Evolutionary conservation across 1,284 basidiomycete species (phyloP), one percentile per base, ranked within the genome.

Genomic region (Tylopilus sp.): DNA sequence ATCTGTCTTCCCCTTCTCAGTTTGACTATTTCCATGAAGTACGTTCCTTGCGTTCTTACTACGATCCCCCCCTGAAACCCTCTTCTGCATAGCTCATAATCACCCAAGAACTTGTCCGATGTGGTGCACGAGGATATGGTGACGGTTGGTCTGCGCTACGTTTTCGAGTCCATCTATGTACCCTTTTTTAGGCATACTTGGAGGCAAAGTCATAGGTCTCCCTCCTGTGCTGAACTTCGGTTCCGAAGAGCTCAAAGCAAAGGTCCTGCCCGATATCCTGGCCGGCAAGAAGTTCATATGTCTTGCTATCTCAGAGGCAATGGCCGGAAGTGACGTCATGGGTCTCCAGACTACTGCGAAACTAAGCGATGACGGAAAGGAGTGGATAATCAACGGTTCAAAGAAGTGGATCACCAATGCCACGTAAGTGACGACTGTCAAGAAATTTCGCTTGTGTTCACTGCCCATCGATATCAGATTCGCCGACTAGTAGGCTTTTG

Each of bases 341-440:
- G 87, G 89, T 21, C 69, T 93, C 44, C 79, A 85, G 64, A 93
- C 89, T 9, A 88, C 82, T 4, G 95, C 95, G 9, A 81, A 75
- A 41, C 89, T 93, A 67, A 85, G 79, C 31, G 81, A 86, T 52
- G 92, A 95, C 61, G 92, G 91, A 31, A 89, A 84, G 59, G 71
- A 82, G 59, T 92, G 88, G 86, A 84, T 90, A 48, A 82, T 95
- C 56, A 92, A 91, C 57, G 92, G 92, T 26, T 82, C 79, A 40
- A 88, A 79, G 70, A 82, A 81, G 67, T 92, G 89, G 89, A 92
- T 92, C 61, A 89, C 89, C 37, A 91, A 94, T 59, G 92, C 89
- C 64, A 76, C 74, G 75, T 68, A 40, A 60, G 63, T 58, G 25
- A 41, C 15, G 54, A n/a, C 10, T 23, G 16, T 6, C 21, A 7